Conservation (phyloP, 495 filamentous ascomycete genomes). For the Penicillium coprophilum region DNA sequence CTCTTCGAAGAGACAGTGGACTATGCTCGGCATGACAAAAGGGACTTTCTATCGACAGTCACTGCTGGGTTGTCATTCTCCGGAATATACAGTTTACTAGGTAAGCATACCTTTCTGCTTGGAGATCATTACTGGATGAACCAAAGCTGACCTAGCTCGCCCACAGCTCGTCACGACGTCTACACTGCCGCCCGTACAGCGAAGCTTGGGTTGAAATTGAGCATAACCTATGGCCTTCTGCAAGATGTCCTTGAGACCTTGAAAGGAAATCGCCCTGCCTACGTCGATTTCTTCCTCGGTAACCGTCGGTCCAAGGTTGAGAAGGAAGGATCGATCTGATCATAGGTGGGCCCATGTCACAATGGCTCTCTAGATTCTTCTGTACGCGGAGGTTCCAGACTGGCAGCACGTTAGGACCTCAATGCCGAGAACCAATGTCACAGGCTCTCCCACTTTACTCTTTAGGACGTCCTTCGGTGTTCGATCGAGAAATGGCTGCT, state of each 20-base stretch:
- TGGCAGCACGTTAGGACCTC: neutral
- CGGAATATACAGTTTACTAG: conserved; percentile 83
- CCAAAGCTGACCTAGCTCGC: conserved; percentile 15
- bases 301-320: conserved; percentile 24
- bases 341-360: neutral
- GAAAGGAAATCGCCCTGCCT: conserved; percentile 68
- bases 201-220: conserved; percentile 72
- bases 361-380: neutral
- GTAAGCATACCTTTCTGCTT: conserved; percentile 49
- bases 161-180: conserved; percentile 73
- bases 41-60: conserved; percentile 72
- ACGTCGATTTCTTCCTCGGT: conserved; percentile 65
- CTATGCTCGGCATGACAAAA: conserved; percentile 60
- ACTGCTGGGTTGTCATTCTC: conserved; percentile 78
- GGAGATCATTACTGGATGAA: conserved; percentile 2
- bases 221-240: conserved; percentile 74
- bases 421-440: neutral
- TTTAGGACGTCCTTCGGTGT: neutral
- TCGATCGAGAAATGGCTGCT: neutral
- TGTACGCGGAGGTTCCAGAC: neutral
- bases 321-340: conserved; percentile 25
- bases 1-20: conserved; percentile 83
- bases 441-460: neutral
- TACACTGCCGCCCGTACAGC: conserved; percentile 81
- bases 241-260: conserved; percentile 68